Conservation (phyloP, 148 eudicot species). For the Cornus controversa region DNA sequence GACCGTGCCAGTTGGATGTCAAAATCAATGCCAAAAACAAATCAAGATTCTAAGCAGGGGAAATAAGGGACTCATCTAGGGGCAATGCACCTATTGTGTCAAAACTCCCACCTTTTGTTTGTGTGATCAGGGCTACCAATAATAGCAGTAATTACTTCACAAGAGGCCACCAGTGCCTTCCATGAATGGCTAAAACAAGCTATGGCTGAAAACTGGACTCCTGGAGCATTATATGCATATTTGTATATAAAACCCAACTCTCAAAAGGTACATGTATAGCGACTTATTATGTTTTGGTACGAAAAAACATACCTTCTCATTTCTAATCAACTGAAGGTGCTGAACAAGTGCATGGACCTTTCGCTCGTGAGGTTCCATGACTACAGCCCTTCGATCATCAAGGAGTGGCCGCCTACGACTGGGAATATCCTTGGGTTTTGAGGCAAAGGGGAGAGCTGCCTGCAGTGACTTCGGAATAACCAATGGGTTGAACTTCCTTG, state of each 20-base stretch:
- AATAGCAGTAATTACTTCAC: too few species aligned
- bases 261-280: neutral
- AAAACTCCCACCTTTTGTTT: neutral
- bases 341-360: conserved; percentile 48
- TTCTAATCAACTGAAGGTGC: conserved; percentile 54
- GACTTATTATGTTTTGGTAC: too few species aligned
- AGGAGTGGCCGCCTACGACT: conserved; percentile 36
- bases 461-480: conserved; percentile 75
- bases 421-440: conserved; percentile 77
- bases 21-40: neutral
- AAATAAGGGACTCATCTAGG: neutral
- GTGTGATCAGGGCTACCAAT: neutral
- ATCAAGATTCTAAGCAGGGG: too few species aligned
- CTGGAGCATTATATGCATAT: neutral
- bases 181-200: neutral
- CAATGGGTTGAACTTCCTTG: conserved; percentile 71
- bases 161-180: neutral
- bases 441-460: conserved; percentile 63
- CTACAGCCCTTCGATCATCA: conserved; percentile 56
- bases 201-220: neutral
- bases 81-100: neutral
- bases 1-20: neutral
- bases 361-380: conserved; percentile 68
- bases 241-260: neutral
- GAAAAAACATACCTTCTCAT: conserved; percentile 57